Base-by-base conservation (phyloP, 2,329 filamentous ascomycete species). In the Talaromyces sp. region DNA sequence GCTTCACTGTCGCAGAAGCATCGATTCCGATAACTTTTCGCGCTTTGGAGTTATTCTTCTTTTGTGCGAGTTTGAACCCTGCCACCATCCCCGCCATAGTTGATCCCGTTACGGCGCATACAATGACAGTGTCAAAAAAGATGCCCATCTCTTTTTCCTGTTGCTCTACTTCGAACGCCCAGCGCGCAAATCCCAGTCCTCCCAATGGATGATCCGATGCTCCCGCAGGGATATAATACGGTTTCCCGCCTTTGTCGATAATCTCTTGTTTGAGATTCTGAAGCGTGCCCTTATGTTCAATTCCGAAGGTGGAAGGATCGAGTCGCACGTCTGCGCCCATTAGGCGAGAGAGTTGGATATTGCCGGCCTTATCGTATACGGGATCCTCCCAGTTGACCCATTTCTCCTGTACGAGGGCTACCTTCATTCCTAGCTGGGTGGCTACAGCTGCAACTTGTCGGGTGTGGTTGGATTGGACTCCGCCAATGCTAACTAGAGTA, bases 11-110 rank as follows among this genome's bases (percentile, higher is more conserved):
- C 11, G 85, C 79, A 53, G 82, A 85, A 0, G 86, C 87, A 75
- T 91, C 89, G 66, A 91, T 88, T 7, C 89, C 89, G 59, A 91
- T 83, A 5, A 91, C 79, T 72, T 81, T 85, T 27, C 86, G 79
- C 68, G 80, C 79, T 40, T 72, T 79, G 56, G 54, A 79, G 17
- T 31, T 29, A 76, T 63, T 81, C 78, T 69, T 77, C 72, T 76
- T 81, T 76, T 89, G 81, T 2, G 84, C 78, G 27, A 90, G 79
- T 78, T 90, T 90, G 75, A 91, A 91, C 0, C 90, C 90, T 0
- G 89, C 89, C 8, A 92, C 82, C 82, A 92, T 89, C 8, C 90
- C 90, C 0, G 86, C 89, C 73, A 90, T 83, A 1, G 89, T 91
- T 5, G 84, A 88, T 3, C 89, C 90, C 0, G 89, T 91, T 1